Percentiles rank a stretch among this genome's conserved stretches.
Evolutionary conservation across 1,284 basidiomycete genomes (phyloP).

Genomic region (Cutaneotrichosporon sp.): DNA sequence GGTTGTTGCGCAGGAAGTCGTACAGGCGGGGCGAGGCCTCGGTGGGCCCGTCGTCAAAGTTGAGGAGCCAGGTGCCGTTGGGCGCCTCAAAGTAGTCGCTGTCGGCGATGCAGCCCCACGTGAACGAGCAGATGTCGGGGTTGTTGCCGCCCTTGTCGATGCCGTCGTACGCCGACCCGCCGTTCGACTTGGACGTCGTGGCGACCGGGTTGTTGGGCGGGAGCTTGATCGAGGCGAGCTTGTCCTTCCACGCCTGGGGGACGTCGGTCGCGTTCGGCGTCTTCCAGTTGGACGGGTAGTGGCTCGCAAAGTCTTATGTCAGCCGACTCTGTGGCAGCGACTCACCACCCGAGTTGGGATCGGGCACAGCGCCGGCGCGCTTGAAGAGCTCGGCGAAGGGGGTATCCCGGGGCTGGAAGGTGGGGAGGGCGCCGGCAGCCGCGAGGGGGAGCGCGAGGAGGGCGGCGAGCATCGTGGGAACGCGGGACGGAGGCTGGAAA

Average conservation of each 20-base stretch:
- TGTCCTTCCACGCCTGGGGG: slow-evolving; percentile 34
- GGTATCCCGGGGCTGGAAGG: slow-evolving; percentile 19
- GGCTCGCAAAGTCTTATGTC: slow-evolving; percentile 18
- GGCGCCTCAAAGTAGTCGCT: slow-evolving; percentile 38
- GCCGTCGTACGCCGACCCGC: background rate
- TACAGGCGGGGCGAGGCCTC: slow-evolving; percentile 56
- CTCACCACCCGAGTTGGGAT: slow-evolving; percentile 22
- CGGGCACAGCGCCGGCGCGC: slow-evolving; percentile 18
- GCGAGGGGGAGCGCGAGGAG: slow-evolving; percentile 12
- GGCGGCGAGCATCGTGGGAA: slow-evolving; percentile 14
- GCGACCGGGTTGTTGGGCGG: slow-evolving; percentile 25
- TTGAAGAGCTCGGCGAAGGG: slow-evolving; percentile 28
- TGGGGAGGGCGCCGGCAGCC: slow-evolving; percentile 8
- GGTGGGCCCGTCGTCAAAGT: slow-evolving; percentile 59
- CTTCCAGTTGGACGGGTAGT: slow-evolving; percentile 25
- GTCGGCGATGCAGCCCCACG: slow-evolving; percentile 36
- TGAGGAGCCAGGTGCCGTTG: slow-evolving; percentile 29
- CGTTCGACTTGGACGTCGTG: slow-evolving; percentile 18
- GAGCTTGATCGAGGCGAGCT: slow-evolving; percentile 16
- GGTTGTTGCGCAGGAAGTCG: slow-evolving; percentile 56
- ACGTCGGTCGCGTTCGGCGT: slow-evolving; percentile 18
- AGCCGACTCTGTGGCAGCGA: background rate
- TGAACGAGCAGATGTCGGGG: slow-evolving; percentile 46
- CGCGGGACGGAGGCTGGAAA: background rate
- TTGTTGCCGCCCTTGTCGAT: slow-evolving; percentile 33